Conservation (phyloP, 768 basidiomycete species). For the Cystoderma amianthinum region DNA sequence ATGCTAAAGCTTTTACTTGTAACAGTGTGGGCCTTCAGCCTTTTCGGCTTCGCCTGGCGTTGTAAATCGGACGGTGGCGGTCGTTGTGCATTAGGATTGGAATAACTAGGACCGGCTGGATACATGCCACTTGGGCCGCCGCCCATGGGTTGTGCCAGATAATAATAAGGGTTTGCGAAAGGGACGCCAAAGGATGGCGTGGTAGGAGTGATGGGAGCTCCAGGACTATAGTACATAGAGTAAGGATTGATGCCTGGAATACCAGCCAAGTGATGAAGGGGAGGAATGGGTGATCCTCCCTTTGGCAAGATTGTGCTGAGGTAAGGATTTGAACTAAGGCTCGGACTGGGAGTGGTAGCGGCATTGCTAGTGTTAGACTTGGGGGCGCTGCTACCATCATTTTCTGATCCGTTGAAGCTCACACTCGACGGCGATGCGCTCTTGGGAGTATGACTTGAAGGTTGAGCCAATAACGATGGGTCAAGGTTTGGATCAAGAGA, state of each 20-base stretch:
- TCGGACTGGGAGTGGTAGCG: conserved; percentile 19
- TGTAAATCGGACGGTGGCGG: conserved; percentile 24
- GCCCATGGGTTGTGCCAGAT: conserved; percentile 27
- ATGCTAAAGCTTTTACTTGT: conserved; percentile 73
- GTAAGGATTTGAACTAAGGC: conserved; percentile 25
- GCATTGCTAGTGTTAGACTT: conserved; percentile 13
- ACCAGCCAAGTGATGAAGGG: conserved; percentile 16
- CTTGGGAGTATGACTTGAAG: conserved; percentile 1
- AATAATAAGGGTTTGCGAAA: conserved; percentile 37
- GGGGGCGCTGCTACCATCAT: conserved; percentile 5
- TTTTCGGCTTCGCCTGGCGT: conserved; percentile 62
- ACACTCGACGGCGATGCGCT: conserved; percentile 1
- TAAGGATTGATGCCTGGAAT: conserved; percentile 28
- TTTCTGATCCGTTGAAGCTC: neutral
- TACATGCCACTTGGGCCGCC: conserved; percentile 28
- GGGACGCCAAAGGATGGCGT: conserved; percentile 24
- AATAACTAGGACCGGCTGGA: conserved; percentile 20
- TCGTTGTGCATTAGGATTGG: conserved; percentile 14
- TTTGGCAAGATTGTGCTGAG: conserved; percentile 19
- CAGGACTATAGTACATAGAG: conserved; percentile 29
- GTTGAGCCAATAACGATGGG: conserved; percentile 11
- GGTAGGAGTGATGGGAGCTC: conserved; percentile 29
- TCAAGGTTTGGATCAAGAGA: conserved; percentile 17
- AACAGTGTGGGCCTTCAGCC: conserved; percentile 76
- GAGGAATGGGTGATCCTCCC: conserved; percentile 8